Percentiles rank a stretch among this genome's conserved stretches.
phyloP scores from a whole-genome alignment of 768 basidiomycete species.

The Hemileccinum impolitum region DNA sequence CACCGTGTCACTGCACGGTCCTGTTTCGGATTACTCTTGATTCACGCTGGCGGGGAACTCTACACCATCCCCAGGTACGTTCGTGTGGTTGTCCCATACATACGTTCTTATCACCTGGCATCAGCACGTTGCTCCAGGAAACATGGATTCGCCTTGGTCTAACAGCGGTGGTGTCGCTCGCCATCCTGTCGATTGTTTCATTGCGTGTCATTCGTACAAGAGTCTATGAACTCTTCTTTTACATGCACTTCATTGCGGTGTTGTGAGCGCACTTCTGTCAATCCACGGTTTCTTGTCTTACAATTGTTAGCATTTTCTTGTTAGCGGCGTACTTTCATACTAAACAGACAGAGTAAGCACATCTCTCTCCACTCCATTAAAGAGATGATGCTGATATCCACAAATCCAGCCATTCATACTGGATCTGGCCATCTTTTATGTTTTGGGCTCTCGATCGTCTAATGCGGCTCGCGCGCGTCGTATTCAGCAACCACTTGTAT shows the following conservation, averaged over 20 bases:
- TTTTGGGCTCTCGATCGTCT: constrained; percentile 45
- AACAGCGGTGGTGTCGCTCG: constrained; percentile 36
- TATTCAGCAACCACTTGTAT: constrained; percentile 42
- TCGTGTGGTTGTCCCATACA: too few species aligned
- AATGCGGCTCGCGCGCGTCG: constrained; percentile 44
- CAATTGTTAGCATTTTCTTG: constrained; percentile 29
- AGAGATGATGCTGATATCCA: neutral
- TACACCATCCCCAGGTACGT: constrained; percentile 6
- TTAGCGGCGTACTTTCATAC: constrained; percentile 43
- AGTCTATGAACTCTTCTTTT: constrained; percentile 52
- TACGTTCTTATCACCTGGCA: too few species aligned
- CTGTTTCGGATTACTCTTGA: constrained; percentile 44
- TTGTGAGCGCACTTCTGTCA: constrained; percentile 29
- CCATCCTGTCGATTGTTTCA: constrained; percentile 45
- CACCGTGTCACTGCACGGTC: constrained; percentile 51
- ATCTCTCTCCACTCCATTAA: neutral
- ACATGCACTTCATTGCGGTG: constrained; percentile 43
- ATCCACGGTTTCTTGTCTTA: constrained; percentile 1
- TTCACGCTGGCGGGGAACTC: constrained; percentile 38
- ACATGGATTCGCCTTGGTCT: constrained; percentile 34
- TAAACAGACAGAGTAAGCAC: constrained; percentile 14
- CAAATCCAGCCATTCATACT: constrained; percentile 15
- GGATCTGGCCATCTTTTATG: constrained; percentile 32
- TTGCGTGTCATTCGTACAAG: constrained; percentile 45
- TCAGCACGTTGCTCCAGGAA: neutral